Percentiles rank a stretch among this genome's conserved stretches.
phyloP scores from a whole-genome alignment of 768 basidiomycete genomes.

The Mycena sanguinolenta region DNA sequence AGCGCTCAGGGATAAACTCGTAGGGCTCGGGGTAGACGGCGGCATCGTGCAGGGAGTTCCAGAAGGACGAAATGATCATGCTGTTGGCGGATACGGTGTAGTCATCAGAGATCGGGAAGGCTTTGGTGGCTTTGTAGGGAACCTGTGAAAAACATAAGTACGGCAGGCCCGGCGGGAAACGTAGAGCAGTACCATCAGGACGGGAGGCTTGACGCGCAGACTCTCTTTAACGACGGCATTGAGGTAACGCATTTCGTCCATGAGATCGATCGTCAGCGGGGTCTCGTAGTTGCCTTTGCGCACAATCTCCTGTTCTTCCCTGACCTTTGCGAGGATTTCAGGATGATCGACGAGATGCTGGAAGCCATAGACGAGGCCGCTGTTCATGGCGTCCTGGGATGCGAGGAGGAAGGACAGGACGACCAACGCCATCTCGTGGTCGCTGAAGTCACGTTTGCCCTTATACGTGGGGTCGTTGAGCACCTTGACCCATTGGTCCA shows the following conservation, averaged over 20 bases:
- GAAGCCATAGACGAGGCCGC: constrained; percentile 95
- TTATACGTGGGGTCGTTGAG: constrained; percentile 78
- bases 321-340: constrained; percentile 87
- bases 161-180: constrained; percentile 4
- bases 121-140: constrained; percentile 90
- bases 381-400: constrained; percentile 98
- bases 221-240: constrained; percentile 95
- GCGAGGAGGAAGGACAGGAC: constrained; percentile 97
- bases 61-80: constrained; percentile 97
- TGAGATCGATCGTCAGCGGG: constrained; percentile 86
- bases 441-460: constrained; percentile 88
- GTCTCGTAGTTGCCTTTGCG: constrained; percentile 82
- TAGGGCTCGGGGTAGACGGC: constrained; percentile 91
- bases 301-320: constrained; percentile 90
- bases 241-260: constrained; percentile 95
- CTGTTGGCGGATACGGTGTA: constrained; percentile 93
- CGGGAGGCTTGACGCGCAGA: constrained; percentile 91
- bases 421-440: constrained; percentile 97
- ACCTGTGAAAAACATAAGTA: constrained; percentile 64
- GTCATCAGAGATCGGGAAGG: constrained; percentile 91
- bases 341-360: constrained; percentile 96
- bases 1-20: constrained; percentile 87
- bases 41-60: constrained; percentile 92
- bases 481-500: constrained; percentile 91
- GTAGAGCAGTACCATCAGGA: constrained; percentile 82